Conservation (phyloP, 2,329 filamentous ascomycete species). For the Xylaria multiplex region DNA sequence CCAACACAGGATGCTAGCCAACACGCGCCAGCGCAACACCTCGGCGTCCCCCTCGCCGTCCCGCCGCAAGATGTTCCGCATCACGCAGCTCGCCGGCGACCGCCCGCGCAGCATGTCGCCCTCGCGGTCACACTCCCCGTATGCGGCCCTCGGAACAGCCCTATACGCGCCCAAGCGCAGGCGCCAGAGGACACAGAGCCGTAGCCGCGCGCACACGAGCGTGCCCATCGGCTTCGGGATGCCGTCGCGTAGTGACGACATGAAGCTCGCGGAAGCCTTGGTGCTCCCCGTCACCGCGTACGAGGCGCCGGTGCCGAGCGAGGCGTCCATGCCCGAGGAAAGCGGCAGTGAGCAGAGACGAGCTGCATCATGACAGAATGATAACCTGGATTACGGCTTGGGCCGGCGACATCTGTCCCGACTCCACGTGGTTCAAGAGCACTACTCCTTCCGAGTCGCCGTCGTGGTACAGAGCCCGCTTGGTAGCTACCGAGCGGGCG, state of each 20-base stretch:
- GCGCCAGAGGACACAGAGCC: slow-evolving; percentile 53
- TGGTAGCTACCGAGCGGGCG: not conserved
- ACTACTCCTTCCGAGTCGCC: not conserved
- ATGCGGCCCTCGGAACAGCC: slow-evolving; percentile 9
- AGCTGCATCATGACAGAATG: not conserved
- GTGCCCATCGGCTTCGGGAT: slow-evolving; percentile 29
- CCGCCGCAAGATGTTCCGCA: slow-evolving; percentile 55
- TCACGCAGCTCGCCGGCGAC: slow-evolving; percentile 50
- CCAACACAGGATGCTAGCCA: slow-evolving; percentile 20
- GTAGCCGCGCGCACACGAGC: slow-evolving; percentile 46
- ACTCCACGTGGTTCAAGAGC: not conserved
- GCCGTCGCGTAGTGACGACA: slow-evolving; percentile 12
- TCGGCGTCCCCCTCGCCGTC: slow-evolving; percentile 53
- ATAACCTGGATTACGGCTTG: not conserved
- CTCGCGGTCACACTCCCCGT: slow-evolving; percentile 50
- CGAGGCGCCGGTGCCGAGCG: slow-evolving; percentile 2
- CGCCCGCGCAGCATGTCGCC: slow-evolving; percentile 57
- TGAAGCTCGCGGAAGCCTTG: slow-evolving; percentile 19
- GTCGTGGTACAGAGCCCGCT: not conserved
- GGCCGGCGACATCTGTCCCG: not conserved
- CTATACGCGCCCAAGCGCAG: slow-evolving; percentile 46
- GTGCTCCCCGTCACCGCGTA: slow-evolving; percentile 22
- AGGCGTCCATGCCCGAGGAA: not conserved
- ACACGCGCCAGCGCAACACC: slow-evolving; percentile 43
- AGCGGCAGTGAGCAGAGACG: not conserved